Evolutionary conservation across 2,329 filamentous ascomycete species (phyloP).

Genomic region (Pseudogymnoascus sp.): DNA sequence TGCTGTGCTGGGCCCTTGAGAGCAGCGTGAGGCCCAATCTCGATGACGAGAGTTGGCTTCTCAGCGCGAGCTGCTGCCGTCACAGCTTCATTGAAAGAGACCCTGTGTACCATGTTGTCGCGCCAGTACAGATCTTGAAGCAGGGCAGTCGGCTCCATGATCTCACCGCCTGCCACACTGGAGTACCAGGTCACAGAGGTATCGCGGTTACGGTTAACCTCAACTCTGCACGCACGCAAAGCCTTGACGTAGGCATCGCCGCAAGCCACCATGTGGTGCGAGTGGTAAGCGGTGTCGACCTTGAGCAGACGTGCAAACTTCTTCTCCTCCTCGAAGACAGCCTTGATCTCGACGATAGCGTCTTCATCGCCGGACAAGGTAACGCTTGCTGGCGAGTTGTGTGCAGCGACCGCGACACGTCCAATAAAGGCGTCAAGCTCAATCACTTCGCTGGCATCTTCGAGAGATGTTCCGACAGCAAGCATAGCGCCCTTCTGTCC

Average conservation of each 20-base stretch:
- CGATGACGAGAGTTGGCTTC: slow-evolving; percentile 15
- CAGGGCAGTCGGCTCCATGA: slow-evolving; percentile 12
- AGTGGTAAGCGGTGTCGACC: slow-evolving; percentile 26
- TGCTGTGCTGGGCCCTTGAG: slow-evolving; percentile 30
- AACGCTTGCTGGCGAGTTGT: slow-evolving; percentile 24
- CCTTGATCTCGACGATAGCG: slow-evolving; percentile 13
- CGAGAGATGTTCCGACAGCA: slow-evolving; percentile 36
- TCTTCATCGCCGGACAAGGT: slow-evolving; percentile 21
- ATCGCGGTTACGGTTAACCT: background rate
- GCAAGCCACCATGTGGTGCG: slow-evolving; percentile 23
- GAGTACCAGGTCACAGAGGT: slow-evolving; percentile 16
- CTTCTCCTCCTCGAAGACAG: slow-evolving; percentile 15
- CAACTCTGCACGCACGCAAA: slow-evolving; percentile 14
- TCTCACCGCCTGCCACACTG: slow-evolving; percentile 12
- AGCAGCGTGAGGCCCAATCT: slow-evolving; percentile 31
- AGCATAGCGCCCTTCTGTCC: slow-evolving; percentile 42
- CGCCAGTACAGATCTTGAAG: slow-evolving; percentile 35
- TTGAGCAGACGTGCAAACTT: slow-evolving; percentile 19
- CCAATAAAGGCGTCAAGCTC: slow-evolving; percentile 11
- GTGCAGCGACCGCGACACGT: slow-evolving; percentile 28
- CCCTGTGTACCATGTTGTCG: slow-evolving; percentile 35
- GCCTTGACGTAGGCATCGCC: slow-evolving; percentile 16
- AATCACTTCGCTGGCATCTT: slow-evolving; percentile 15
- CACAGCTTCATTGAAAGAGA: slow-evolving; percentile 37
- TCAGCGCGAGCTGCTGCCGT: slow-evolving; percentile 12